A percentile compares a stretch with the other conserved stretches of the same genome.
Evolutionary conservation across 2,329 filamentous ascomycete species (phyloP).

Genomic region (Pestalotiopsis sp.): DNA sequence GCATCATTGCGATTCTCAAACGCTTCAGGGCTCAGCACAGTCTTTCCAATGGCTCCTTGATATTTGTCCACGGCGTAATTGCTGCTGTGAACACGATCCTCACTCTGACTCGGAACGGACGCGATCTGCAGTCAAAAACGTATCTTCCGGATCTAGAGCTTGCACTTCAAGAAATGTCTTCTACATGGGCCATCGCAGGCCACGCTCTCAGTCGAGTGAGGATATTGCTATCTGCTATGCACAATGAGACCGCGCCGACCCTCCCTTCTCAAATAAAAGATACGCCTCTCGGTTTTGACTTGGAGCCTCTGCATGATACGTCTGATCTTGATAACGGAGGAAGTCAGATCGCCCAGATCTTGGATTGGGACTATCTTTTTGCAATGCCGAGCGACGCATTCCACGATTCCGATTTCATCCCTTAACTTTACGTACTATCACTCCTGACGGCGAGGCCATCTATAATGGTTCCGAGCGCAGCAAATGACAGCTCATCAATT

Average conservation of each 20-base stretch:
- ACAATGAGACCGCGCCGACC: not conserved
- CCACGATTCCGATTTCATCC: not conserved
- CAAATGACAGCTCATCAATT: too few relatives aligned
- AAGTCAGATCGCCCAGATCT: not conserved
- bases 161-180: not conserved
- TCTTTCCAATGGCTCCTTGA: not conserved
- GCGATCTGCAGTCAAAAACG: not conserved
- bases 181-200: not conserved
- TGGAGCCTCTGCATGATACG: not conserved
- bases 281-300: not conserved
- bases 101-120: not conserved
- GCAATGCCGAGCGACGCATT: not conserved
- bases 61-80: not conserved
- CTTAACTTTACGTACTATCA: not conserved
- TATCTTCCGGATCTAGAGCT: not conserved
- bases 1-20: conserved; percentile 1
- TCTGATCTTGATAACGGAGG: not conserved
- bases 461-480: too few relatives aligned
- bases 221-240: not conserved
- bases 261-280: not conserved
- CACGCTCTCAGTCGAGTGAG: not conserved
- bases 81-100: conserved; percentile 3
- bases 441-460: too few relatives aligned
- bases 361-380: not conserved
- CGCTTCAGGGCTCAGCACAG: conserved; percentile 7